Percentiles rank a stretch among this genome's conserved stretches.
Evolutionary conservation across 208 protist genomes (phyloP).

Genomic region (Trypanosoma lewisi): DNA sequence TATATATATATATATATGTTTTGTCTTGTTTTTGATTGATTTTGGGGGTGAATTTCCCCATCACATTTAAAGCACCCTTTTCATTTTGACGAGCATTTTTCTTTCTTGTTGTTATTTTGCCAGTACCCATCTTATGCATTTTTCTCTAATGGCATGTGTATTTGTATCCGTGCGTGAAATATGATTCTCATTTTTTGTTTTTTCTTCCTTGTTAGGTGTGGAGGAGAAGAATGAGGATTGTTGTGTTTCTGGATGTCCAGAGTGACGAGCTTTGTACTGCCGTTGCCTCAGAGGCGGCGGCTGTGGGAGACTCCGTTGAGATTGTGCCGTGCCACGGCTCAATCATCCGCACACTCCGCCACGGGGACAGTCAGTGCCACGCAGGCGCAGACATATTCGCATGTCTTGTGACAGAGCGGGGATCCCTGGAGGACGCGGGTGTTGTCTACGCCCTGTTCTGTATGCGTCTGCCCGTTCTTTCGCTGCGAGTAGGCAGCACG

Average conservation of each 20-base stretch:
- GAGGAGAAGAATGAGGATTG: slow-evolving; percentile 13
- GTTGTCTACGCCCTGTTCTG: slow-evolving; percentile 64
- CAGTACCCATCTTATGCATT: no score
- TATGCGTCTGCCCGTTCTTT: slow-evolving; percentile 44
- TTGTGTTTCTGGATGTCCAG: slow-evolving; percentile 26
- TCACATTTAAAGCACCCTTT: slow-evolving; percentile 4
- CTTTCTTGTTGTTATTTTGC: slow-evolving; percentile 11
- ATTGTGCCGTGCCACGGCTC: slow-evolving; percentile 15
- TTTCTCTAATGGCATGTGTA: no score
- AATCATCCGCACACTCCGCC: slow-evolving; percentile 6
- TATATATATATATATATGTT: slow-evolving; percentile 9
- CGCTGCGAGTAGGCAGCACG: background rate
- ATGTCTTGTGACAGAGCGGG: slow-evolving; percentile 64
- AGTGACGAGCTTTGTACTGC: slow-evolving; percentile 8
- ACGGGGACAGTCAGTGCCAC: background rate
- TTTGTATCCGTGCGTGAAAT: no score
- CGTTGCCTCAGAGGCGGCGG: slow-evolving; percentile 4
- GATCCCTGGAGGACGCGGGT: slow-evolving; percentile 52
- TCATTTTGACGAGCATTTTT: slow-evolving; percentile 8
- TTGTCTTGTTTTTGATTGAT: no score
- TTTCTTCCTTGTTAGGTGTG: slow-evolving; percentile 9
- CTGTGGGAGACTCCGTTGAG: slow-evolving; percentile 13
- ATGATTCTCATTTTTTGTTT: slow-evolving; percentile 20
- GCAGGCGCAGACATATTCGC: slow-evolving; percentile 26
- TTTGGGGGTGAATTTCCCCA: no score